Evolutionary conservation across 768 basidiomycete genomes (phyloP).

Genomic region (Tylopilus balloui): DNA sequence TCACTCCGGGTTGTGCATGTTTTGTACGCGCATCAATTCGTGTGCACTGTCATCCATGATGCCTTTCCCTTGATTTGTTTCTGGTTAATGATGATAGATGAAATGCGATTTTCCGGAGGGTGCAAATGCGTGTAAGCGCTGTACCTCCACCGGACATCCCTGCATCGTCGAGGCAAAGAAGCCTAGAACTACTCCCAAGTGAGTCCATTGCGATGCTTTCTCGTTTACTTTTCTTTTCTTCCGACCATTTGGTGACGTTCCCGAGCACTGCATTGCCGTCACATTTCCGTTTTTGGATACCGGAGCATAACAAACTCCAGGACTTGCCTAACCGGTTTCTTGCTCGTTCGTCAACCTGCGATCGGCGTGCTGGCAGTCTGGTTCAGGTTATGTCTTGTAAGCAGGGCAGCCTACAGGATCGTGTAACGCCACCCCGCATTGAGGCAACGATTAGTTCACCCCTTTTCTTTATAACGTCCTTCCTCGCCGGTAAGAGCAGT

Average conservation of each 20-base stretch:
- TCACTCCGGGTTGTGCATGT: not conserved
- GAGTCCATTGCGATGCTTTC: conserved; percentile 37
- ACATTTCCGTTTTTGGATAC: conserved; percentile 23
- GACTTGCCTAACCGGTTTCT: conserved; percentile 12
- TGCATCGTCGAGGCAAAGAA: conserved; percentile 85
- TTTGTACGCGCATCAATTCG: not conserved
- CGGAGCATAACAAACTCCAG: conserved; percentile 22
- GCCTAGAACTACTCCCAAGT: conserved; percentile 77
- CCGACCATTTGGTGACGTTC: conserved; percentile 3
- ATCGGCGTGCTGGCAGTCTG: conserved; percentile 10
- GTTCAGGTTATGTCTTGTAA: conserved; percentile 13
- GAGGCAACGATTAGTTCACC: not conserved
- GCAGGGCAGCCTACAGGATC: conserved; percentile 6
- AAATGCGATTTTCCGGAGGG: conserved; percentile 76
- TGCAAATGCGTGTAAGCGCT: conserved; percentile 75
- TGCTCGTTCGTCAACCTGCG: conserved; percentile 11
- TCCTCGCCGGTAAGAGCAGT: conserved; percentile 10
- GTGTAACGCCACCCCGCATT: not conserved
- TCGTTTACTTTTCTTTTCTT: not conserved
- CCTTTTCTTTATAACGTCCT: conserved; percentile 5
- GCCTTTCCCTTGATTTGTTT: conserved; percentile 11
- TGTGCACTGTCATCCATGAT: conserved; percentile 3
- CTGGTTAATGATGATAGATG: conserved; percentile 49
- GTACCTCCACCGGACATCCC: conserved; percentile 64
- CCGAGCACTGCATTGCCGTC: conserved; percentile 25